Conservation (phyloP, 1,284 basidiomycete genomes). For the Thelephora terrestris region DNA sequence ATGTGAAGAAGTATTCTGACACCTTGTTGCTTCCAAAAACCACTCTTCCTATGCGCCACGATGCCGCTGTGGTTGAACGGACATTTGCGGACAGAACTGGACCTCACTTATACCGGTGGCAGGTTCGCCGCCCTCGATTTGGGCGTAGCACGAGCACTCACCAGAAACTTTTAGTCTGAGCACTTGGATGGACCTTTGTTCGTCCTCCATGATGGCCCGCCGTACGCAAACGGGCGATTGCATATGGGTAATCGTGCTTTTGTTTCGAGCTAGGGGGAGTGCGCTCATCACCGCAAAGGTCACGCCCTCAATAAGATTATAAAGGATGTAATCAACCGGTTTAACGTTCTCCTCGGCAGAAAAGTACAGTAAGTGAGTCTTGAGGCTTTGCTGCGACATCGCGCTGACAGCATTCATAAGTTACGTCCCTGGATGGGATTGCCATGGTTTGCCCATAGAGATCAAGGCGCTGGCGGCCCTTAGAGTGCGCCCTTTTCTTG, state of each 20-base stretch:
- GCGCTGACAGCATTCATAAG: constrained; percentile 30
- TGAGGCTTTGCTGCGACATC: constrained; percentile 1
- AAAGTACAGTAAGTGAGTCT: constrained; percentile 65
- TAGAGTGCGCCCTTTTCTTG: constrained; percentile 34
- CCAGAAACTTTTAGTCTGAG: constrained; percentile 37
- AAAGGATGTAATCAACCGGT: constrained; percentile 95
- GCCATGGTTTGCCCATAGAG: constrained; percentile 96
- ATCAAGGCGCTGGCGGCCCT: constrained; percentile 79
- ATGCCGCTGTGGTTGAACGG: constrained; percentile 55
- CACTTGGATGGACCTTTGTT: constrained; percentile 61
- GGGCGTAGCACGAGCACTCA: constrained; percentile 1
- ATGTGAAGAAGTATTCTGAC: constrained; percentile 17
- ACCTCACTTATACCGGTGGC: constrained; percentile 76
- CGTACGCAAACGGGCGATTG: constrained; percentile 93
- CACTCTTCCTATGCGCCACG: constrained; percentile 66
- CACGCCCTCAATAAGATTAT: constrained; percentile 96
- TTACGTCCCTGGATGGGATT: constrained; percentile 97
- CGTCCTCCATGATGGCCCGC: constrained; percentile 93
- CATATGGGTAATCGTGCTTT: constrained; percentile 70
- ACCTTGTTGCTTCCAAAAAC: constrained; percentile 85
- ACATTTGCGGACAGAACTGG: constrained; percentile 60
- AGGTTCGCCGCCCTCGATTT: constrained; percentile 40
- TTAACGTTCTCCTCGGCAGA: constrained; percentile 70
- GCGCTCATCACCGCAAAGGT: constrained; percentile 36
- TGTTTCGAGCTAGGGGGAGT: not conserved